Evolutionary conservation across 2,329 filamentous ascomycete genomes (phyloP).

Genomic region (Eutypa lata): DNA sequence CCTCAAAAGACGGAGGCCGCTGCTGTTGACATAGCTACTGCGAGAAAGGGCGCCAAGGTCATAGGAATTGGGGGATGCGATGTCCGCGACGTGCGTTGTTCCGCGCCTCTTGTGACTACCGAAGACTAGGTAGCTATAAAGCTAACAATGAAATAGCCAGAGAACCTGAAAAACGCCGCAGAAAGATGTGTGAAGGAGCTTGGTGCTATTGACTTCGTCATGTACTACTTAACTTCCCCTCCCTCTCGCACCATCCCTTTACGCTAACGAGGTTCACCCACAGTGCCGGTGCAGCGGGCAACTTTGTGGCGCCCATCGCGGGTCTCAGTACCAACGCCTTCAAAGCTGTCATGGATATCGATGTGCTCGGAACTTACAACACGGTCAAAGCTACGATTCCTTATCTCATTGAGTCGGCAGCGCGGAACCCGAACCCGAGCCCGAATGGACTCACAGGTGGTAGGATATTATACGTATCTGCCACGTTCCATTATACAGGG

Average conservation of each 20-base stretch:
- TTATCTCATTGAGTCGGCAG: constrained; percentile 72
- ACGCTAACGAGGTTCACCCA: constrained; percentile 1
- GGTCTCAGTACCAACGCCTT: constrained; percentile 85
- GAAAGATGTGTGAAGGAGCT: constrained; percentile 78
- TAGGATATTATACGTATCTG: constrained; percentile 85
- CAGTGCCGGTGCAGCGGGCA: constrained; percentile 90
- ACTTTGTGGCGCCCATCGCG: constrained; percentile 85
- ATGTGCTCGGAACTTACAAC: constrained; percentile 90
- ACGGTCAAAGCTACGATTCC: constrained; percentile 89
- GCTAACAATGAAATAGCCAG: constrained; percentile 37
- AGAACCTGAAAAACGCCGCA: constrained; percentile 69
- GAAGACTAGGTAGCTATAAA: background rate
- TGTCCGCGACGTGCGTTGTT: constrained; percentile 63
- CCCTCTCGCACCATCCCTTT: background rate
- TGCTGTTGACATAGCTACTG: constrained; percentile 78
- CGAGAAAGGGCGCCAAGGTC: constrained; percentile 75
- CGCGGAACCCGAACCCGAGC: constrained; percentile 55
- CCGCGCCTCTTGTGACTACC: constrained; percentile 10
- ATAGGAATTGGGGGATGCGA: constrained; percentile 79
- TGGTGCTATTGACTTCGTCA: constrained; percentile 86
- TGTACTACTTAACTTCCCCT: constrained; percentile 53
- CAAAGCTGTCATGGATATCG: constrained; percentile 94
- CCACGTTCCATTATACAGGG: constrained; percentile 87
- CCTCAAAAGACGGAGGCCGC: constrained; percentile 79
- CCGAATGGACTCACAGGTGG: constrained; percentile 69